Conservation (phyloP, 352 stramenopile genomes). For the Phytophthora capsici region DNA sequence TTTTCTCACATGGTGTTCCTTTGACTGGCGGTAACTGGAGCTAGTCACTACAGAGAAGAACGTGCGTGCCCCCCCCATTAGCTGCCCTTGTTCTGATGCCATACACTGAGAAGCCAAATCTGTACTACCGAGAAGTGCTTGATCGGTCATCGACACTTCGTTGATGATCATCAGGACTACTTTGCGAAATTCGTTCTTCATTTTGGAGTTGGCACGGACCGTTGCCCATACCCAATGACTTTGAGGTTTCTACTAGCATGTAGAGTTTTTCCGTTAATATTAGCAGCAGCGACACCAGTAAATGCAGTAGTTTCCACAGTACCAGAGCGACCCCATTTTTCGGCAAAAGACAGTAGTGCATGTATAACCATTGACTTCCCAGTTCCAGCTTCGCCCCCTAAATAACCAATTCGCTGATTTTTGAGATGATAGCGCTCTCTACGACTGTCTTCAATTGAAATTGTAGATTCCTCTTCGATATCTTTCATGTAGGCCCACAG, state of each 20-base stretch:
- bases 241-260: neutral
- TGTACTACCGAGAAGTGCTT: neutral
- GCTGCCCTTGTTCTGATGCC: neutral
- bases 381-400: neutral
- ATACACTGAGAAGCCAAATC: neutral
- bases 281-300: neutral
- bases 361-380: neutral
- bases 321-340: neutral
- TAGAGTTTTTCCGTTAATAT: neutral
- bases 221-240: neutral
- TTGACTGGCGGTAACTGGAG: neutral
- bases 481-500: neutral
- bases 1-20: neutral
- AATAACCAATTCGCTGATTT: neutral
- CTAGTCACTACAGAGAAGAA: neutral
- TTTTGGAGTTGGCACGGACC: neutral
- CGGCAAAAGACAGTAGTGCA: neutral
- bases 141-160: neutral
- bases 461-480: neutral
- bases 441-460: neutral
- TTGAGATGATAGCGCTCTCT: neutral
- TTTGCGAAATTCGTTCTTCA: neutral
- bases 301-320: neutral
- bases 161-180: neutral
- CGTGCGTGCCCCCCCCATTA: neutral